Conservation (phyloP, 192 early-diverging fungal genomes). For the Glomus cerebriforme region DNA sequence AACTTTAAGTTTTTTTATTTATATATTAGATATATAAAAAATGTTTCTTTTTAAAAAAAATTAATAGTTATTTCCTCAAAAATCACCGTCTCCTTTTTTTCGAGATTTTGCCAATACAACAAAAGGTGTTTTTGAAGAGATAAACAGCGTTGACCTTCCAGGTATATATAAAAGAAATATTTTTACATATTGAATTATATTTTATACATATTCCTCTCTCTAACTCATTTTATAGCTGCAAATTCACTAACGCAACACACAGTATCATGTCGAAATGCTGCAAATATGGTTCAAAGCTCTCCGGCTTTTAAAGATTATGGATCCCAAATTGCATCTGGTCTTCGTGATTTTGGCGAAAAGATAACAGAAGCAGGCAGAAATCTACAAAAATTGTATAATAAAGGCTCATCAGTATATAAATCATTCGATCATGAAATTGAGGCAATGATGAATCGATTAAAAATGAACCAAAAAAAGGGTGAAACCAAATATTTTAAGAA, state of each 20-base stretch:
- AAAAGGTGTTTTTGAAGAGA: background rate
- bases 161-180: background rate
- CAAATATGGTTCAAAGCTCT: conserved; percentile 7
- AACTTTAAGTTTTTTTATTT: too few species aligned
- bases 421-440: conserved; percentile 2
- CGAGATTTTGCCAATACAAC: background rate
- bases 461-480: background rate
- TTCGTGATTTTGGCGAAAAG: conserved; percentile 8
- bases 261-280: background rate
- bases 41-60: background rate
- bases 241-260: background rate
- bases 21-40: too few species aligned
- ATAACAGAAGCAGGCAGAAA: background rate
- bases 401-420: conserved; percentile 16
- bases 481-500: conserved; percentile 2
- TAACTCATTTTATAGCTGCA: too few species aligned
- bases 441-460: background rate
- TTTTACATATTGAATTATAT: too few species aligned
- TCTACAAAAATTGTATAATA: conserved; percentile 3
- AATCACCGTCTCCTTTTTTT: background rate
- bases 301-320: conserved; percentile 8
- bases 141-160: background rate
- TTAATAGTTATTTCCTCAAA: background rate
- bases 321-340: background rate
- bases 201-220: too few species aligned